Conservation (phyloP, 495 filamentous ascomycete genomes). For the Aspergillus sparsus region DNA sequence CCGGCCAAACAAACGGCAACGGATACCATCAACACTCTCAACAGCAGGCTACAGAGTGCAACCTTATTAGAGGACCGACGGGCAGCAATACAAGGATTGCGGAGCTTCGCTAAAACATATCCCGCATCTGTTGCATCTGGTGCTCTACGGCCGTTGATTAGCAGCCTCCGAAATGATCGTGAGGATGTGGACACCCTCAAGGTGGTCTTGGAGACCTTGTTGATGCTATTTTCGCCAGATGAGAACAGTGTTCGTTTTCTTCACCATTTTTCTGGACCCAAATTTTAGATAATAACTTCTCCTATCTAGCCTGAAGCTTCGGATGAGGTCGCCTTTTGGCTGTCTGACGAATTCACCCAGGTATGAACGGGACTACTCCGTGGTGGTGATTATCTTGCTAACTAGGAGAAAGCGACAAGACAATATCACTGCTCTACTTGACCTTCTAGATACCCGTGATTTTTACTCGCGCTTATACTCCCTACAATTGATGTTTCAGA, state of each 20-base stretch:
- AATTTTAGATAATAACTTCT: conserved; percentile 30
- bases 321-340: conserved; percentile 94
- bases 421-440: conserved; percentile 88
- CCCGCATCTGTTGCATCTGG: conserved; percentile 96
- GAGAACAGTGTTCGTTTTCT: conserved; percentile 60
- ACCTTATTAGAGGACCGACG: conserved; percentile 92
- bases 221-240: conserved; percentile 86
- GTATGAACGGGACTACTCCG: conserved; percentile 41
- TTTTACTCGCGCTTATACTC: conserved; percentile 95
- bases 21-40: conserved; percentile 87
- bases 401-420: conserved; percentile 72
- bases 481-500: conserved; percentile 84
- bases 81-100: conserved; percentile 85
- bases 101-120: conserved; percentile 94
- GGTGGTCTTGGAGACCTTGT: conserved; percentile 87
- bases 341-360: conserved; percentile 97
- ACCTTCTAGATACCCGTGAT: conserved; percentile 82
- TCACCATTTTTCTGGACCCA: neutral
- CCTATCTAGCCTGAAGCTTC: conserved; percentile 78
- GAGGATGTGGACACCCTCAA: conserved; percentile 98
- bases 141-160: conserved; percentile 81
- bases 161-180: conserved; percentile 77
- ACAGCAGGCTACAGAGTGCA: conserved; percentile 79
- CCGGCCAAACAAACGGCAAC: conserved; percentile 95
- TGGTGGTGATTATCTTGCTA: conserved; percentile 40